Percentiles rank a stretch among this genome's conserved stretches.
These are phyloP conservation scores for Globisporangium barbulae DNA, from an alignment of 352 stramenopile species.

Conservation along the genomic window DNA sequence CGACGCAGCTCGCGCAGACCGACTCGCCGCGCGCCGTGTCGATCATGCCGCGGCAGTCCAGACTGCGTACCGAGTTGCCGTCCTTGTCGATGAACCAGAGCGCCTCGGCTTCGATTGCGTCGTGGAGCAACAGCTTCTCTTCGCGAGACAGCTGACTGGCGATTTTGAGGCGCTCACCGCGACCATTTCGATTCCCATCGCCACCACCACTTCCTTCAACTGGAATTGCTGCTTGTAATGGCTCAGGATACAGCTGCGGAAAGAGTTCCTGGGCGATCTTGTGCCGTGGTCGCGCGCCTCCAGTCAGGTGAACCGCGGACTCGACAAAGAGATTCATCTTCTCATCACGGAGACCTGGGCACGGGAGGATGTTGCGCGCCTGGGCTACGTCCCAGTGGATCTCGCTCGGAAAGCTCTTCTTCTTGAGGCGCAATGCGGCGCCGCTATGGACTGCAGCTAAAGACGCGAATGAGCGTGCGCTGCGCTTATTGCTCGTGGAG, in stretches of 20 bases:
- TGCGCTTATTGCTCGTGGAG: neutral
- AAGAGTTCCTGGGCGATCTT: slow-evolving; percentile 74
- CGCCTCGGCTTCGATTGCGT: slow-evolving; percentile 66
- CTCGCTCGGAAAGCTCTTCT: slow-evolving; percentile 52
- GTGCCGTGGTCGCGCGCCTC: slow-evolving; percentile 53
- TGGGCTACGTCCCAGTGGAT: slow-evolving; percentile 54
- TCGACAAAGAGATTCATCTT: slow-evolving; percentile 54
- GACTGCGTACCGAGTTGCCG: slow-evolving; percentile 57
- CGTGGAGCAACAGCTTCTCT: slow-evolving; percentile 67
- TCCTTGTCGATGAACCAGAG: slow-evolving; percentile 84
- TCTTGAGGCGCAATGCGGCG: slow-evolving; percentile 20
- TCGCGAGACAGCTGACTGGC: slow-evolving; percentile 15
- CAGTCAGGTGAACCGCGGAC: slow-evolving; percentile 55
- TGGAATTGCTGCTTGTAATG: slow-evolving; percentile 6
- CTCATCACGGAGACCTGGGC: slow-evolving; percentile 59
- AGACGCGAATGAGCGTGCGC: neutral
- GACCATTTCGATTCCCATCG: neutral
- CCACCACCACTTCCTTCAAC: neutral
- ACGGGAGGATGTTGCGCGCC: slow-evolving; percentile 41
- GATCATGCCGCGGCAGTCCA: slow-evolving; percentile 59
- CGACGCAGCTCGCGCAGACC: slow-evolving; percentile 41
- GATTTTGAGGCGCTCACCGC: slow-evolving; percentile 1
- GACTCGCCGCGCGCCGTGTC: slow-evolving; percentile 33
- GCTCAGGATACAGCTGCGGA: slow-evolving; percentile 43
- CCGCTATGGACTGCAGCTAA: neutral